phyloP scores from a whole-genome alignment of 805 yeast species.

The Candida sanyiensis region DNA sequence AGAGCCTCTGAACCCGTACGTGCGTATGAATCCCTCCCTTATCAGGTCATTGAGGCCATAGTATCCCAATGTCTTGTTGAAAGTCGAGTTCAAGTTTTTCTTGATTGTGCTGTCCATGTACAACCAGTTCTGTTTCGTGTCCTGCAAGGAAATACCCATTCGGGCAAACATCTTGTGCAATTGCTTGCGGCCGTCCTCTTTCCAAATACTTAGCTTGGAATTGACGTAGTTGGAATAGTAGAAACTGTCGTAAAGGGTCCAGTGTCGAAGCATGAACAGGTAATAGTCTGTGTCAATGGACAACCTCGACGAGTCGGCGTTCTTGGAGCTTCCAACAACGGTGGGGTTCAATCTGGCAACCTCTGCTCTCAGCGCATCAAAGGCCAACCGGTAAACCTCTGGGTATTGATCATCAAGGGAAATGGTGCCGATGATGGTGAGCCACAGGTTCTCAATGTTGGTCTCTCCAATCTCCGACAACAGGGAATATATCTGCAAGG shows the following conservation, averaged over 20 bases:
- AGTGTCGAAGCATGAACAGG: constrained; percentile 80
- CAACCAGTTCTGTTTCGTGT: constrained; percentile 90
- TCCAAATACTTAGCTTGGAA: constrained; percentile 82
- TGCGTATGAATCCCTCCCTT: constrained; percentile 79
- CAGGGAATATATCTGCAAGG: constrained; percentile 76
- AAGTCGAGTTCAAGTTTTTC: constrained; percentile 60
- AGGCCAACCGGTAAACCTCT: constrained; percentile 62
- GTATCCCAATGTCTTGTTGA: constrained; percentile 60
- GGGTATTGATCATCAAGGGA: constrained; percentile 73
- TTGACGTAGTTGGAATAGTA: constrained; percentile 87
- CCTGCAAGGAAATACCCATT: constrained; percentile 88
- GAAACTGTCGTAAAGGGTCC: constrained; percentile 89
- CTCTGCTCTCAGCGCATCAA: constrained; percentile 76
- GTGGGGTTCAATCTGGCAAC: constrained; percentile 59
- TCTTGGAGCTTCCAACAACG: constrained; percentile 26
- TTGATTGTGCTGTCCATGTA: constrained; percentile 82
- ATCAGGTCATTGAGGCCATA: constrained; percentile 81
- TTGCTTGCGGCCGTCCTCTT: constrained; percentile 82
- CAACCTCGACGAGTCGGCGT: constrained; percentile 43
- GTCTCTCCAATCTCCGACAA: constrained; percentile 82
- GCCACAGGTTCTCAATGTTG: constrained; percentile 64
- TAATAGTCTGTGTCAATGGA: constrained; percentile 79
- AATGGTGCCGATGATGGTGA: constrained; percentile 81
- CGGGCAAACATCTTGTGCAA: constrained; percentile 89
- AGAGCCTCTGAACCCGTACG: constrained; percentile 82